phyloP scores from a whole-genome alignment of 371 early-diverging fungal genomes.

The Haplosporangium sp. region DNA sequence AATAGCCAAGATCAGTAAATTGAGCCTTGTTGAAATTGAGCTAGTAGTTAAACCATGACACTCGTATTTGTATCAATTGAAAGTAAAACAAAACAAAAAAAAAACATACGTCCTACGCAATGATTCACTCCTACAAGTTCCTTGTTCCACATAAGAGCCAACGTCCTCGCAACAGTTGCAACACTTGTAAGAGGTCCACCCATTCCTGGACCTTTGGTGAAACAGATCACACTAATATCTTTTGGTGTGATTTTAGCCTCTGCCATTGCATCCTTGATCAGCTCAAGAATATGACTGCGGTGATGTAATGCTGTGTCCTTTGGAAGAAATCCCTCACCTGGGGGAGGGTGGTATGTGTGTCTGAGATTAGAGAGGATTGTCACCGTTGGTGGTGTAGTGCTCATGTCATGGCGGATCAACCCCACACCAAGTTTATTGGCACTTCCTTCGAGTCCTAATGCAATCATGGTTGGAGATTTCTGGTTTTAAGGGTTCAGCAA shows the following conservation, averaged over 20 bases:
- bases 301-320: slow-evolving; percentile 98
- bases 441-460: slow-evolving; percentile 95
- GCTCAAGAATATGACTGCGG: slow-evolving; percentile 80
- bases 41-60: too few relatives aligned
- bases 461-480: slow-evolving; percentile 58
- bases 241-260: slow-evolving; percentile 79
- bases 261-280: slow-evolving; percentile 85
- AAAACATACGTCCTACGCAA: slow-evolving; percentile 92
- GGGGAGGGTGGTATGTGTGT: slow-evolving; percentile 97
- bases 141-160: slow-evolving; percentile 92
- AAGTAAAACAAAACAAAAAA: background rate
- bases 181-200: slow-evolving; percentile 95
- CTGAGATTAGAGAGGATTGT: slow-evolving; percentile 93
- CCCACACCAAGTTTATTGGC: slow-evolving; percentile 99
- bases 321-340: slow-evolving; percentile 98
- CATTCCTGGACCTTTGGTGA: slow-evolving; percentile 99
- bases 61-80: too few relatives aligned
- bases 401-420: slow-evolving; percentile 86
- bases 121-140: slow-evolving; percentile 99
- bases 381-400: slow-evolving; percentile 48
- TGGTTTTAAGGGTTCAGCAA: background rate
- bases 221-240: slow-evolving; percentile 96
- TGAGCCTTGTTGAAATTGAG: background rate
- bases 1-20: background rate
- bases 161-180: slow-evolving; percentile 96